A percentile compares a stretch with the other conserved stretches of the same genome.
Evolutionary conservation across 257 asterid species (phyloP).

Genomic region (Nicotiana noctiflora): DNA sequence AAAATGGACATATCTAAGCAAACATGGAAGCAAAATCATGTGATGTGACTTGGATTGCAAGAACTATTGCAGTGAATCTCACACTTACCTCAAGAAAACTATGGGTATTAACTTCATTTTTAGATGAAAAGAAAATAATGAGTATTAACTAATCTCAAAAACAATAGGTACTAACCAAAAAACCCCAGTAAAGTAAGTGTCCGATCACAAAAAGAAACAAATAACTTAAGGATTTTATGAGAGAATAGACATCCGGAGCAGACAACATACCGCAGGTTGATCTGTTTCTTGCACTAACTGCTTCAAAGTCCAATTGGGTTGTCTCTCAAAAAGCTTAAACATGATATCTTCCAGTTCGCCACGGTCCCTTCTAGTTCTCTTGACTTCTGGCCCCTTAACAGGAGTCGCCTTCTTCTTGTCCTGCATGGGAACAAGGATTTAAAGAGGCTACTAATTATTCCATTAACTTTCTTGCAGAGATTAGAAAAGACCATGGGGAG

Average conservation of each 20-base stretch:
- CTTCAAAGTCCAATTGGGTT: conserved; percentile 95
- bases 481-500: neutral
- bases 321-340: conserved; percentile 95
- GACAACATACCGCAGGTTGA: conserved; percentile 84
- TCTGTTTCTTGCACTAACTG: conserved; percentile 93
- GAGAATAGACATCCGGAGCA: conserved; percentile 5
- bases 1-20: neutral
- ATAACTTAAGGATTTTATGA: neutral
- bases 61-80: neutral
- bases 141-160: neutral
- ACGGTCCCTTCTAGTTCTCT: conserved; percentile 95
- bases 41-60: neutral
- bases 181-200: neutral
- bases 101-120: too few species aligned
- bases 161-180: neutral
- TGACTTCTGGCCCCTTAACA: conserved; percentile 72
- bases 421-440: conserved; percentile 27
- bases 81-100: neutral
- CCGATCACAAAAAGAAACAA: neutral
- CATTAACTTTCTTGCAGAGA: neutral
- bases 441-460: neutral
- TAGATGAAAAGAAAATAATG: too few species aligned
- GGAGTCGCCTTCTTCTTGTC: conserved; percentile 89
- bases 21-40: neutral
- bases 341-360: conserved; percentile 92